A percentile compares a stretch with the other conserved stretches of the same genome.
phyloP scores from a whole-genome alignment of 805 yeast genomes.

The Candida maesae region DNA sequence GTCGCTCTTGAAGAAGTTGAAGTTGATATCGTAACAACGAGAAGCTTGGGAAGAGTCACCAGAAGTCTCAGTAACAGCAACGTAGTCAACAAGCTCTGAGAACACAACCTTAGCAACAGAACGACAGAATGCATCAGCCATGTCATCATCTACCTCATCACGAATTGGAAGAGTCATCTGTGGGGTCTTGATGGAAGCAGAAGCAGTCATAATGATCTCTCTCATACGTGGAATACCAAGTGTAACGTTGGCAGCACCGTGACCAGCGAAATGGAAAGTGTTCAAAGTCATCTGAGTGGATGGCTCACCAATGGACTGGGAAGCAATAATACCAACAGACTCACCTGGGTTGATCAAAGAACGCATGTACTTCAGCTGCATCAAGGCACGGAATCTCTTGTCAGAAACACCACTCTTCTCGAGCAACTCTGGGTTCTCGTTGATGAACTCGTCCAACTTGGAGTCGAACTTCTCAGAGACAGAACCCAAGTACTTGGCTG shows the following conservation, averaged over 20 bases:
- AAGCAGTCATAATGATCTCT: conserved; percentile 99
- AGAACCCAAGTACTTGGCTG: conserved; percentile 86
- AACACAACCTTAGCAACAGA: conserved; percentile 79
- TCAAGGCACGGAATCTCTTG: conserved; percentile 88
- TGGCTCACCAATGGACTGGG: conserved; percentile 98
- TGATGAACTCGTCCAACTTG: conserved; percentile 68
- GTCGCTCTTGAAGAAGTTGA: conserved; percentile 67
- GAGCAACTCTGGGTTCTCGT: conserved; percentile 51
- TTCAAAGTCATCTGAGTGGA: conserved; percentile 98
- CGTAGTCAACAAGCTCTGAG: conserved; percentile 84
- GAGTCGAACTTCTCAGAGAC: conserved; percentile 88
- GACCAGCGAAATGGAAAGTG: conserved; percentile 99
- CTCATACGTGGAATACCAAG: conserved; percentile 99
- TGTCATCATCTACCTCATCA: conserved; percentile 73
- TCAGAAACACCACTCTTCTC: conserved; percentile 50
- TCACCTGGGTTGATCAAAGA: conserved; percentile 95
- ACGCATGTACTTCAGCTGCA: conserved; percentile 98
- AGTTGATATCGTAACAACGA: conserved; percentile 70
- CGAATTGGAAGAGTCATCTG: conserved; percentile 93
- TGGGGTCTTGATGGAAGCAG: conserved; percentile 94
- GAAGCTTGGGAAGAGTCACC: conserved; percentile 51
- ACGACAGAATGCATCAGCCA: conserved; percentile 92
- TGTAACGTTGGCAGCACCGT: conserved; percentile 99
- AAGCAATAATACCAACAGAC: conserved; percentile 96
- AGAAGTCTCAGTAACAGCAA: conserved; percentile 84